phyloP scores from a whole-genome alignment of 139 green algal genomes.

The Marvania coccoides region DNA sequence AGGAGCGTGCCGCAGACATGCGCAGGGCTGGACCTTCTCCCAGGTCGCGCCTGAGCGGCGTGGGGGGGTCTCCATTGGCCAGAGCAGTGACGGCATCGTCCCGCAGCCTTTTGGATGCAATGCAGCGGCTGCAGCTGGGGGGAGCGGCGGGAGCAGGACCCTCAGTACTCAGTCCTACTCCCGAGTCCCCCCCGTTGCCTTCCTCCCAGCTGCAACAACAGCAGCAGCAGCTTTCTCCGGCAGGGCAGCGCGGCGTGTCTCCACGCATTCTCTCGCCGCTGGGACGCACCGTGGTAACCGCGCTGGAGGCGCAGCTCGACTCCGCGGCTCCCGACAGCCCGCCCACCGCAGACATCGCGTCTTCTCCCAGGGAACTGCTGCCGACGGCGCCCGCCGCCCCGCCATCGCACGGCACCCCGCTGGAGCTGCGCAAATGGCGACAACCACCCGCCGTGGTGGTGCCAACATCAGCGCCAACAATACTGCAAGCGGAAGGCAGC shows the following conservation, averaged over 20 bases:
- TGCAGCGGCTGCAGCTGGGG: too few relatives aligned
- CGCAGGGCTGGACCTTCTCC: too few relatives aligned
- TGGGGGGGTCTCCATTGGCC: too few relatives aligned
- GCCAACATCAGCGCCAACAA: not conserved
- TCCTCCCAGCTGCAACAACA: conserved; percentile 12
- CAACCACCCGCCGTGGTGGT: not conserved
- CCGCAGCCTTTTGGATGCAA: too few relatives aligned
- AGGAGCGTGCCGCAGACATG: too few relatives aligned
- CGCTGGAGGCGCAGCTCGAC: conserved; percentile 43
- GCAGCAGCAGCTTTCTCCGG: not conserved
- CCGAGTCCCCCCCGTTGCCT: too few relatives aligned
- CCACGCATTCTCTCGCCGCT: conserved; percentile 31
- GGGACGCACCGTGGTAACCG: conserved; percentile 41
- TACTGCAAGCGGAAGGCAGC: not conserved
- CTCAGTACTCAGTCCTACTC: too few relatives aligned
- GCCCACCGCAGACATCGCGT: not conserved
- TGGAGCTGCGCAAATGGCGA: not conserved
- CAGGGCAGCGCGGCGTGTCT: not conserved
- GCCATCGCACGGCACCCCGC: not conserved
- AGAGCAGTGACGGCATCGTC: too few relatives aligned
- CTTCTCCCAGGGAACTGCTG: not conserved
- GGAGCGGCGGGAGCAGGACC: too few relatives aligned
- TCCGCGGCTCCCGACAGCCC: conserved; percentile 5
- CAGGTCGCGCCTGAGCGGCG: too few relatives aligned
- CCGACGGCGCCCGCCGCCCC: not conserved